A percentile compares a stretch with the other conserved stretches of the same genome.
Evolutionary conservation across 768 basidiomycete genomes (phyloP).

Genomic region (Trametes villosa): DNA sequence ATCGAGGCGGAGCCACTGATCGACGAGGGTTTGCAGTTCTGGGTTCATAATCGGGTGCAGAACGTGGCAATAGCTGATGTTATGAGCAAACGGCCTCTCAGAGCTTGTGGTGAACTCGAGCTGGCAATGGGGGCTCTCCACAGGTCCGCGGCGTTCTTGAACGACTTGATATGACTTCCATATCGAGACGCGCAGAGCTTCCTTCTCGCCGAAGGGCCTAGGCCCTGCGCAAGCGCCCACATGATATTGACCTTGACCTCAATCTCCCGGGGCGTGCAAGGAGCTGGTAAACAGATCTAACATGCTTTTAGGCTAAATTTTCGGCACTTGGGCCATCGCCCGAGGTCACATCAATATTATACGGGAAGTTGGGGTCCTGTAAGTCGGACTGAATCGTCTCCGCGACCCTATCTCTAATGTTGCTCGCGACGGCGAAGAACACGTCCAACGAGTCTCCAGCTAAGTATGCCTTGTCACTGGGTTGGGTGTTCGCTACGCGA

Average conservation of each 20-base stretch:
- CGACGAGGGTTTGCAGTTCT: slow-evolving; percentile 47
- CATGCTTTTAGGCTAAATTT: background rate
- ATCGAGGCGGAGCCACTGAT: slow-evolving; percentile 56
- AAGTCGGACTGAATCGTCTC: slow-evolving; percentile 4
- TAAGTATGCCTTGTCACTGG: background rate
- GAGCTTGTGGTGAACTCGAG: background rate
- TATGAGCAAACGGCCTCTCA: background rate
- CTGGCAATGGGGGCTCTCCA: no score
- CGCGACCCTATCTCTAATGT: background rate
- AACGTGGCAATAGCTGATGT: background rate
- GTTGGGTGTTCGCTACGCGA: background rate
- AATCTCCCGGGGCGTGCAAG: no score
- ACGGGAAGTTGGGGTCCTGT: background rate
- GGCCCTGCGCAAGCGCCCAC: background rate
- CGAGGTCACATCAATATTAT: background rate
- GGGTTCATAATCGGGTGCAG: background rate
- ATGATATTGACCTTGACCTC: background rate
- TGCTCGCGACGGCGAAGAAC: slow-evolving; percentile 1
- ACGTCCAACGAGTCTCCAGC: slow-evolving; percentile 6
- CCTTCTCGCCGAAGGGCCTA: background rate
- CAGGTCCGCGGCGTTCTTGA: background rate
- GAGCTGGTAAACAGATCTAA: no score
- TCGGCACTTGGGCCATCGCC: background rate
- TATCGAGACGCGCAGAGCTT: background rate
- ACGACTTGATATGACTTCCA: background rate